Percentiles rank a stretch among this genome's conserved stretches.
Evolutionary conservation across 768 basidiomycete genomes (phyloP).

Genomic region (Mycena capillaripes): DNA sequence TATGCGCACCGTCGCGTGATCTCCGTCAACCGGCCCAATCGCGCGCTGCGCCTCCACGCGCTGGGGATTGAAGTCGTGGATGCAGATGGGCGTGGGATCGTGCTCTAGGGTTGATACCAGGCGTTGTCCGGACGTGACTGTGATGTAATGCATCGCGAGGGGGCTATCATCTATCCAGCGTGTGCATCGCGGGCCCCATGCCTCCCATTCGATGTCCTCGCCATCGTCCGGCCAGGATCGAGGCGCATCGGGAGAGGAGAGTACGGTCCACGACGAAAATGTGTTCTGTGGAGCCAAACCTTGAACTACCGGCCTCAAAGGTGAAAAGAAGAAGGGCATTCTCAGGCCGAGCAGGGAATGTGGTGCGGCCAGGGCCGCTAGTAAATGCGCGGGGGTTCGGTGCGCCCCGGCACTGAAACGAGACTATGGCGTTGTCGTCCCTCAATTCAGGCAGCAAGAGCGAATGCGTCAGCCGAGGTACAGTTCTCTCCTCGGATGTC

Average conservation of each 20-base stretch:
- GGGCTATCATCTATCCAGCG: conserved; percentile 23
- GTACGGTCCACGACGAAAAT: conserved; percentile 24
- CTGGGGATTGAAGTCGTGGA: conserved; percentile 18
- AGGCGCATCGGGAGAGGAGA: not conserved
- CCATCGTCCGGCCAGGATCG: not conserved
- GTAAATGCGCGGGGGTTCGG: conserved; percentile 8
- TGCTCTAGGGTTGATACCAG: conserved; percentile 16
- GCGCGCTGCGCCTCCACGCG: not conserved
- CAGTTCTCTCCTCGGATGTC: too few relatives aligned
- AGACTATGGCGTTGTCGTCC: not conserved
- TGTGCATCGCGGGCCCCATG: conserved; percentile 26
- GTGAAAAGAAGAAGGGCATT: not conserved
- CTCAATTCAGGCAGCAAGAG: conserved; percentile 8
- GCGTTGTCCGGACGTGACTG: conserved; percentile 22
- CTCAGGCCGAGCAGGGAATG: not conserved
- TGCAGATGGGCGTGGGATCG: conserved; percentile 6
- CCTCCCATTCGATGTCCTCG: conserved; percentile 4
- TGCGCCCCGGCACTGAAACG: conserved; percentile 12
- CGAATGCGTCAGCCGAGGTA: too few relatives aligned
- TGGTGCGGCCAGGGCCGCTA: not conserved
- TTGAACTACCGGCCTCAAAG: not conserved
- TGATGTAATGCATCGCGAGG: conserved; percentile 29
- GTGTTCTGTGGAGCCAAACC: not conserved
- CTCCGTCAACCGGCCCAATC: not conserved
- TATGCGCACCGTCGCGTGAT: not conserved